Evolutionary conservation across 2,329 filamentous ascomycete genomes (phyloP).

Genomic region (Botryotinia convoluta): DNA sequence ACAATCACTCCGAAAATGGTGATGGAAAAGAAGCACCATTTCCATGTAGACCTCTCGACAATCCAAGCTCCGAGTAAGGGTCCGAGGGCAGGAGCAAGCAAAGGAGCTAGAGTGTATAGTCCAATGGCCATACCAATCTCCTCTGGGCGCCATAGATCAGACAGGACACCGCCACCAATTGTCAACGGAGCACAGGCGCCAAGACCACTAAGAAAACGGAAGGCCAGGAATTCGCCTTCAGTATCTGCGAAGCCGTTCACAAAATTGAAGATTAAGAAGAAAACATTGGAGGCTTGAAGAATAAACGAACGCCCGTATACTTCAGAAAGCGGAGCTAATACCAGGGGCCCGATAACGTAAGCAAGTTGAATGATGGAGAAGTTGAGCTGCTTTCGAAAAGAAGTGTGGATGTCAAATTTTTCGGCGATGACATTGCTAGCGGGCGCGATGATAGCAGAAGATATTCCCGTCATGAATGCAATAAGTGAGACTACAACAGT

Average conservation of each 20-base stretch:
- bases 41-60: constrained; percentile 49
- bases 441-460: constrained; percentile 50
- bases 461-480: constrained; percentile 41
- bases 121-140: constrained; percentile 44
- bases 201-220: constrained; percentile 61
- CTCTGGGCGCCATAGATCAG: constrained; percentile 47
- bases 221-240: constrained; percentile 50
- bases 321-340: constrained; percentile 60
- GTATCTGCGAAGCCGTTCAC: constrained; percentile 48
- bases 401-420: neutral
- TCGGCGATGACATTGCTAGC: constrained; percentile 47
- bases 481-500: constrained; percentile 27
- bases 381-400: neutral
- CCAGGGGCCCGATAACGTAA: constrained; percentile 54
- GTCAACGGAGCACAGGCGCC: constrained; percentile 56
- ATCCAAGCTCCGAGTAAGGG: constrained; percentile 50
- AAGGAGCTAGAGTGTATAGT: constrained; percentile 32
- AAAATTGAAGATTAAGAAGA: constrained; percentile 45
- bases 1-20: constrained; percentile 38
- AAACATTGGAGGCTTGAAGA: constrained; percentile 36
- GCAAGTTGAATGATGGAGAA: constrained; percentile 3
- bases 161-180: constrained; percentile 52
- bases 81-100: constrained; percentile 23
- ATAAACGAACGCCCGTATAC: constrained; percentile 49
- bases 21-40: constrained; percentile 36